phyloP scores from a whole-genome alignment of 2,329 filamentous ascomycete genomes.

The Sporothrix luriei region DNA sequence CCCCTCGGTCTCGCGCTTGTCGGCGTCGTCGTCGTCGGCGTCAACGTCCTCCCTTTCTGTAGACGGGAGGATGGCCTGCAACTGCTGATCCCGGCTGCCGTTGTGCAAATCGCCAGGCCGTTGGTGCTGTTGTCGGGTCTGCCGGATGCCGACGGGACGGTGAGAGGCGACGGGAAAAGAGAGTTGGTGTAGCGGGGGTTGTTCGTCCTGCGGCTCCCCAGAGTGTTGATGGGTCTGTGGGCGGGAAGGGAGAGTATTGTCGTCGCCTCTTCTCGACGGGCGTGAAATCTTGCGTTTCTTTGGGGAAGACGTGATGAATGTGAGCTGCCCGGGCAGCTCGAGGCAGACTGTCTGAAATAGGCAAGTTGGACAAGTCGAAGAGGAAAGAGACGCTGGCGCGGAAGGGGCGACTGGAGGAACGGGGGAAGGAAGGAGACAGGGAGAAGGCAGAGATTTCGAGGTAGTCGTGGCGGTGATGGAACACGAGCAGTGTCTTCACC shows the following conservation, averaged over 20 bases:
- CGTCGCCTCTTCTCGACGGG: slow-evolving; percentile 48
- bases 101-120: neutral
- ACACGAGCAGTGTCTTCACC: slow-evolving; percentile 18
- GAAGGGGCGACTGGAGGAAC: slow-evolving; percentile 8
- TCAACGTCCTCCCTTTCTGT: slow-evolving; percentile 31
- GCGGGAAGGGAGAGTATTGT: slow-evolving; percentile 40
- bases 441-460: slow-evolving; percentile 22
- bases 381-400: neutral
- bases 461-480: slow-evolving; percentile 25
- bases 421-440: slow-evolving; percentile 22
- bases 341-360: slow-evolving; percentile 37
- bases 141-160: slow-evolving; percentile 7
- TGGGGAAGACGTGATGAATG: slow-evolving; percentile 71
- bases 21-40: slow-evolving; percentile 13
- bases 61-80: slow-evolving; percentile 32
- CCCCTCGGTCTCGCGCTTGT: neutral
- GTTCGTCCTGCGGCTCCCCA: slow-evolving; percentile 7
- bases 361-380: slow-evolving; percentile 7
- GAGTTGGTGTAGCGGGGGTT: slow-evolving; percentile 9
- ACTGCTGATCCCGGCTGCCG: slow-evolving; percentile 5
- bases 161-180: slow-evolving; percentile 15
- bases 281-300: slow-evolving; percentile 71
- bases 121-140: slow-evolving; percentile 12
- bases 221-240: slow-evolving; percentile 11
- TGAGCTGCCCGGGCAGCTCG: slow-evolving; percentile 68